A percentile compares a stretch with the other conserved stretches of the same genome.
These are phyloP conservation scores for Trebouxia sp. DNA, from an alignment of 139 green algal species.

Conservation along the genomic window DNA sequence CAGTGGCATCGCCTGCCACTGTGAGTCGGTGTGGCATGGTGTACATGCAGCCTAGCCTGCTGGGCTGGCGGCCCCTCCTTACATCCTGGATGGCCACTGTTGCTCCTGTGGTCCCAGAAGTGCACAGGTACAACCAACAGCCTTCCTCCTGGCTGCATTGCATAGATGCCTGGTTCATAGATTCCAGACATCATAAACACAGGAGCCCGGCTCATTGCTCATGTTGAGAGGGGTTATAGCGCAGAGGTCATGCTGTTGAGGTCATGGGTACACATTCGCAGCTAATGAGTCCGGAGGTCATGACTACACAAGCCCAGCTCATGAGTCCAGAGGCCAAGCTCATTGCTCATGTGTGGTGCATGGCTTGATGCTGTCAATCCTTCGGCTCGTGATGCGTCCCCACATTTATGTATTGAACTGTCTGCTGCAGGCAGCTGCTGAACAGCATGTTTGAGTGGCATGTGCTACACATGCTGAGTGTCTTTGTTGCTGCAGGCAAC, in stretches of 20 bases:
- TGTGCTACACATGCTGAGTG: constrained; percentile 37
- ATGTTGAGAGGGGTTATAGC: too few relatives aligned
- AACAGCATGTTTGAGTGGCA: not conserved
- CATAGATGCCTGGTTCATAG: not conserved
- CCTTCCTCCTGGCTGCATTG: not conserved
- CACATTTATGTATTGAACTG: too few relatives aligned
- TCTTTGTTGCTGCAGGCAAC: constrained; percentile 18
- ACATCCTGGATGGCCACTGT: constrained; percentile 54
- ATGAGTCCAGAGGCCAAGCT: too few relatives aligned
- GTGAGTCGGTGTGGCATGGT: constrained; percentile 30
- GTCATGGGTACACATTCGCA: too few relatives aligned
- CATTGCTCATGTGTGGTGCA: too few relatives aligned
- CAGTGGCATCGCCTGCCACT: constrained; percentile 29
- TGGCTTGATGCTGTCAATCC: not conserved
- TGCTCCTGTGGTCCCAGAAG: constrained; percentile 30
- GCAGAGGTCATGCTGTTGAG: too few relatives aligned
- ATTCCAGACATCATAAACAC: too few relatives aligned
- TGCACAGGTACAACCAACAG: constrained; percentile 42
- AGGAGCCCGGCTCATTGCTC: too few relatives aligned
- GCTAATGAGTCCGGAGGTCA: too few relatives aligned
- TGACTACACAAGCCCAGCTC: too few relatives aligned
- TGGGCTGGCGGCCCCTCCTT: constrained; percentile 72
- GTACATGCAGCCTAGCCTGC: constrained; percentile 57
- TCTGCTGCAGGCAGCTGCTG: too few relatives aligned
- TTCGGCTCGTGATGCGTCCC: not conserved